Percentiles rank a stretch among this genome's conserved stretches.
phyloP scores from a whole-genome alignment of 176 grass and related monocot genomes.

The Tuctoria greenei region DNA sequence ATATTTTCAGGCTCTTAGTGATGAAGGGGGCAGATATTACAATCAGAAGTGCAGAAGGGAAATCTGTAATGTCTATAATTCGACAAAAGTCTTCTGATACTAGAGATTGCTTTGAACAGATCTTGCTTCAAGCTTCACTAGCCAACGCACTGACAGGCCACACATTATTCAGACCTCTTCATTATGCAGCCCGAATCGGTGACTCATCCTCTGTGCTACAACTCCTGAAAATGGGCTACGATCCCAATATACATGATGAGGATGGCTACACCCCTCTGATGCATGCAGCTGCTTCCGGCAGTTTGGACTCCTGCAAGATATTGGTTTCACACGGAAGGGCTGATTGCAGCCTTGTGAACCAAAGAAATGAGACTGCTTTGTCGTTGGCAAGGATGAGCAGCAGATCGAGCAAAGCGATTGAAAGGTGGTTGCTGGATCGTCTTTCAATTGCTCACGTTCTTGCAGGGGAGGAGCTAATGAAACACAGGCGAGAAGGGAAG shows the following conservation, averaged over 20 bases:
- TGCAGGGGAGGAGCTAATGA: constrained; percentile 53
- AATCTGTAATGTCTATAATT: constrained; percentile 43
- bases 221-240: constrained; percentile 57
- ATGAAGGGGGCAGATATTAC: constrained; percentile 65
- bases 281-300: constrained; percentile 46
- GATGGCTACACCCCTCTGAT: constrained; percentile 60
- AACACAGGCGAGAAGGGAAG: constrained; percentile 47
- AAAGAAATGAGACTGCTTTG: constrained; percentile 50
- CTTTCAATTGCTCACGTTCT: constrained; percentile 42
- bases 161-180: constrained; percentile 46
- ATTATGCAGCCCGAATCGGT: constrained; percentile 54
- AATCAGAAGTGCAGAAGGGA: constrained; percentile 34
- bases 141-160: constrained; percentile 35
- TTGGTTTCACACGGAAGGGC: constrained; percentile 48
- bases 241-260: constrained; percentile 43
- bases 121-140: constrained; percentile 48
- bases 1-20: constrained; percentile 60
- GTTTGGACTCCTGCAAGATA: constrained; percentile 48
- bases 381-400: constrained; percentile 40
- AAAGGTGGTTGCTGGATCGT: constrained; percentile 51
- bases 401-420: constrained; percentile 47
- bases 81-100: constrained; percentile 35
- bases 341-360: constrained; percentile 45
- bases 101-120: constrained; percentile 54
- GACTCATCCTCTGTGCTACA: constrained; percentile 49